Evolutionary conservation across 352 stramenopile genomes (phyloP), one percentile per base, ranked within the genome.

Genomic region (Peronospora belbahrii): DNA sequence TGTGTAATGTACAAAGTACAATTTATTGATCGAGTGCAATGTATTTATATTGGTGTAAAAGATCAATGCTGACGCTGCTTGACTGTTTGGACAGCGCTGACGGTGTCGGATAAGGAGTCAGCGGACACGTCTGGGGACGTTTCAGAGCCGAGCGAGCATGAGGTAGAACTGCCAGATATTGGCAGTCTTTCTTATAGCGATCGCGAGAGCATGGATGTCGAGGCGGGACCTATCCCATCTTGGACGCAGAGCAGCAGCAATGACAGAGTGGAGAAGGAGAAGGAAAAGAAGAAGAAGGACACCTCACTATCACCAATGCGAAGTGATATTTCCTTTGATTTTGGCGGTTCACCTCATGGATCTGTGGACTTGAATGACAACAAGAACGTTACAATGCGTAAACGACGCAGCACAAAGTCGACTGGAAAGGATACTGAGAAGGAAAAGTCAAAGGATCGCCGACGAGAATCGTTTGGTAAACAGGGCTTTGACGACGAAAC

Each of bases 131-230:
- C 70, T 8, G 66, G 51, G 35, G 62, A 70, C 28, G 18, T 62
- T 13, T 81, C 70, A 6, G 53, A 62, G 28, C 59, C 61, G 6
- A 81, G 69, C 40, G 69, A 81, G 37, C 69, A 69, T 33, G 58
- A 69, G 17, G 64, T 75, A 47, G 63, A 70, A 38, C 45, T 77
- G 15, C 61, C 63, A 0, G 56, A 62, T 0, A 52, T 71, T n/a
- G 65, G 50, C 27, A 66, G 48, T 35, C 57, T 59, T 11, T n/a
- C 43, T 36, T 54, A 37, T 23, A 69, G 55, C 41, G 64, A 72
- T 23, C 53, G 52, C 3, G 68, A 72, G 2, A 53, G 22, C 42
- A 55, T 62, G 54, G 54, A 70, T 6, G 56, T 81, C 35, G 62
- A 74, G 10, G 20, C 35, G 6, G 52, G 48, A 7, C 33, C 61